Conservation (phyloP, 768 basidiomycete species). For the Podaxis pistillaris region DNA sequence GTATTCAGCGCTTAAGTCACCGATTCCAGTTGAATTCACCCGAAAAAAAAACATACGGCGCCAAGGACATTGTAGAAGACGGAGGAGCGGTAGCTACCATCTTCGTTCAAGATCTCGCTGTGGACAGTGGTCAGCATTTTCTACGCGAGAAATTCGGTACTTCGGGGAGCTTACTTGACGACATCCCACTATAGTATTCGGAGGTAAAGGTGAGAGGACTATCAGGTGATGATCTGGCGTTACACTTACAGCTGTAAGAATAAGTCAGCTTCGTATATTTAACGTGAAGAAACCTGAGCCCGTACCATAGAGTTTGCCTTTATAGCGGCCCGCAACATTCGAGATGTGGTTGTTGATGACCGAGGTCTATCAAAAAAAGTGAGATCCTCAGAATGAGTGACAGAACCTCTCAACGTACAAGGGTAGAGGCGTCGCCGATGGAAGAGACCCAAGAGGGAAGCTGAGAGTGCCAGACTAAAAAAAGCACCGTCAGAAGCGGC, state of each 20-base stretch:
- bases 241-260: neutral
- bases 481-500: neutral
- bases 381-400: neutral
- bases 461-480: constrained; percentile 31
- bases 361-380: constrained; percentile 27
- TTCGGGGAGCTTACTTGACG: constrained; percentile 24
- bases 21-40: neutral
- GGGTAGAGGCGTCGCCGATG: constrained; percentile 35
- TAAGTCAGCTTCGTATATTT: neutral
- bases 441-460: constrained; percentile 41
- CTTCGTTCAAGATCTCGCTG: constrained; percentile 52
- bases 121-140: constrained; percentile 3
- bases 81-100: constrained; percentile 43
- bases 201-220: neutral
- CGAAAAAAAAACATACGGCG: constrained; percentile 24
- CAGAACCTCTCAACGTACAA: constrained; percentile 24
- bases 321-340: constrained; percentile 43
- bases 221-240: neutral
- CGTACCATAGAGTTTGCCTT: constrained; percentile 42
- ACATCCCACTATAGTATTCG: constrained; percentile 37
- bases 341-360: constrained; percentile 48
- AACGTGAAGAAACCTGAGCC: neutral
- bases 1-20: neutral
- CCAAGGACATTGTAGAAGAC: constrained; percentile 52
- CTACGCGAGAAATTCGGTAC: constrained; percentile 21